Evolutionary conservation across 164 flowering plant genomes (phyloP).

Genomic region (Nelumbo lutea): DNA sequence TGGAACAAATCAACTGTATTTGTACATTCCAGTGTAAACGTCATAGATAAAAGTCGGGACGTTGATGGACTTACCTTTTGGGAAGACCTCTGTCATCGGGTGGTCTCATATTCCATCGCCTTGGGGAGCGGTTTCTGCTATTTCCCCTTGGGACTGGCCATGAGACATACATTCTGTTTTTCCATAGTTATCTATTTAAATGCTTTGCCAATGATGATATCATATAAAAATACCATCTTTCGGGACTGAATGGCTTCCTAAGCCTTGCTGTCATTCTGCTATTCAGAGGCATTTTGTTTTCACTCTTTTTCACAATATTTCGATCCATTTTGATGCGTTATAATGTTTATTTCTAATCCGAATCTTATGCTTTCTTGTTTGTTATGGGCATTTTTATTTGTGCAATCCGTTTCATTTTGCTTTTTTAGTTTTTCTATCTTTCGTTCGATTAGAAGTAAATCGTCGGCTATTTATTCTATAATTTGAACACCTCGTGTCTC

Average conservation of each 20-base stretch:
- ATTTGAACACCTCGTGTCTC: no score
- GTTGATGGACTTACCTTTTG: conserved; percentile 5
- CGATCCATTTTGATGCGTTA: no score
- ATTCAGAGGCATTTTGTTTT: conserved; percentile 8
- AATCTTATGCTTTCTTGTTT: no score
- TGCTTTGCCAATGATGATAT: conserved; percentile 8
- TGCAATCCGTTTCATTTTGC: no score
- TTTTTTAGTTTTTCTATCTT: no score
- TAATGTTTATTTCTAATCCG: no score
- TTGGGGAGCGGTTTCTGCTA: conserved; percentile 16
- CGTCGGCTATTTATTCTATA: no score
- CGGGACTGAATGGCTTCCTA: conserved; percentile 17
- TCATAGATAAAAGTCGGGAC: conserved; percentile 1
- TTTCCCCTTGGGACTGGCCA: conserved; percentile 13
- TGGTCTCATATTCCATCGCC: conserved; percentile 22
- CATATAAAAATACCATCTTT: conserved; percentile 10
- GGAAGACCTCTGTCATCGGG: neutral
- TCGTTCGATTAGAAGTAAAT: no score
- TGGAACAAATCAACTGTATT: conserved; percentile 11
- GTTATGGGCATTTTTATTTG: no score
- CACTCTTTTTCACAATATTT: no score
- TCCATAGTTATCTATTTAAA: no score
- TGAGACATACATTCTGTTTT: conserved; percentile 7
- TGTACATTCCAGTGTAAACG: conserved; percentile 11
- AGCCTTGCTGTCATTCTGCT: conserved; percentile 18